Evolutionary conservation across 257 asterid species (phyloP), one percentile per base, ranked within the genome.

Genomic region (Nicotiana sylvestris): DNA sequence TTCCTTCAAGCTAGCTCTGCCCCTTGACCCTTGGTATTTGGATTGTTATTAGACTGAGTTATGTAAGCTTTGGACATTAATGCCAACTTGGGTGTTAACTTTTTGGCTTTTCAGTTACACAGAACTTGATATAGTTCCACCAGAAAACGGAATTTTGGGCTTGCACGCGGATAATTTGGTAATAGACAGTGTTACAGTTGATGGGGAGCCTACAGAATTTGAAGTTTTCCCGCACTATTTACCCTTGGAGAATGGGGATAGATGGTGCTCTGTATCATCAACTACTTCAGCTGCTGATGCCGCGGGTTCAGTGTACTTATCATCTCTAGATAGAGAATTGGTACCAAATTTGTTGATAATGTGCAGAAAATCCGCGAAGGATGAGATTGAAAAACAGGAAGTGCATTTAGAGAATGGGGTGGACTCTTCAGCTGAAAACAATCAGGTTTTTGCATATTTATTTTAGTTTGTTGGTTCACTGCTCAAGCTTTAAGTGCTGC

Each of bases 221-320:
- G 97, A 94, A 90, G 97, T 92, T 57, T 96, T 93, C 84, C 99
- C 99, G 25, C 99, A 96, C 87, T 93, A 92, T 90, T 89, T 88
- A 86, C 89, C 90, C 84, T 91, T 93, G 85, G 98, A 93, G 86
- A 92, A 88, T 37, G 92, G 89, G 86, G 98, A 96, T 85, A 93
- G 99, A 87, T 96, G 99, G 99, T 94, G 95, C 85, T 94, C 93
- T 80, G 99, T 96, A 25, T 96, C 99, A 60, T 92, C 99, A 57
- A 87, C 92, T 78, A 89, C 90, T 64, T 96, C 98, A 81, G 99
- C 99, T 67, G 98, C 99, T 87, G 98, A 96, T 89, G 99, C 98
- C 8, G 96, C 98, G 8, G 99, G 99, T 35, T 94, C 95, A 12
- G 97, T 92, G 81, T 96, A 96, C 85, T 82, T 93, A 86, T 94